Evolutionary conservation across 345 rosid species (phyloP), one percentile per base, ranked within the genome.

Genomic region (Capsella bursapastoris): DNA sequence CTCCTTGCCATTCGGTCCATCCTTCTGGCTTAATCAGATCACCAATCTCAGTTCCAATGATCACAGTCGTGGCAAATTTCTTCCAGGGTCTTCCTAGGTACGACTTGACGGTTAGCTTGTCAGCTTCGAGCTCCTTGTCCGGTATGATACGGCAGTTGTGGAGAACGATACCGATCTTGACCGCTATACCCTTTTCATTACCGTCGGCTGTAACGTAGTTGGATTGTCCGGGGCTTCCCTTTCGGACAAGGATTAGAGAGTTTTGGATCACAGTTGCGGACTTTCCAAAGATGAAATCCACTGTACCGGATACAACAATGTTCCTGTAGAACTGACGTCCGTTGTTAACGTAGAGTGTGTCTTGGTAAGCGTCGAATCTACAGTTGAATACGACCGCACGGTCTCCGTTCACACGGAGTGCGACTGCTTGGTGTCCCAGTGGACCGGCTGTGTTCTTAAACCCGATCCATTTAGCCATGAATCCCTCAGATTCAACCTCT

Each of bases 61-160:
- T 28, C 0, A 83, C 86, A 8, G 96, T 82, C 8, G 82, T 80
- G 1, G 96, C 66, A 27, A 2, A 80, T 25, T 22, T 5, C 79
- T 86, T 90, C 98, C 97, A 90, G 0, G 98, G 96, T 16, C 98
- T 28, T 10, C 98, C 96, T 57, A 92, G 65, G 80, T 81, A 92
- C 1, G 91, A 83, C 62, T 50, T 76, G 40, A 77, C 41, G 38
- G 43, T 59, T 49, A 79, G 62, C 64, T 69, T 84, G 0, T 56
- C 75, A 0, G 87, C 70, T n/a, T 38, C 67, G 9, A 89, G 90
- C 11, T 71, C 74, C 66, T 62, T 72, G 74, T 92, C 97, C 0
- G 97, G 82, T 34, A 85, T 88, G 71, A 90, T 83, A 62, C 86
- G 81, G 82, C 97, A 93, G 84, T 87, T 87, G 4, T 90, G 97